A percentile compares a stretch with the other conserved stretches of the same genome.
These are phyloP conservation scores for Orbilia quercus DNA, from an alignment of 2,329 filamentous ascomycete genomes.

Conservation along the genomic window DNA sequence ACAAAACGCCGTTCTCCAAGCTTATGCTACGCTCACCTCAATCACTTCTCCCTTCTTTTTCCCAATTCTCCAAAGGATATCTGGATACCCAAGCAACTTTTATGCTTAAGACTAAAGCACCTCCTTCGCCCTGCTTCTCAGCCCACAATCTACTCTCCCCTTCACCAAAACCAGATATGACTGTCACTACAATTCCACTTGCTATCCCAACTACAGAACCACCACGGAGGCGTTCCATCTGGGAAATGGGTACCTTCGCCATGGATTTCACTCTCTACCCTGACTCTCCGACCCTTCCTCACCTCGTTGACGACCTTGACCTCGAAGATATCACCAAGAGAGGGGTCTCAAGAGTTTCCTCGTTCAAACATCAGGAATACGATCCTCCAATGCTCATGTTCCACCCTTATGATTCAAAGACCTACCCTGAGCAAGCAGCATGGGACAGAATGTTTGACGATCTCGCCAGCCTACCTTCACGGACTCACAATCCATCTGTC, in stretches of 20 bases:
- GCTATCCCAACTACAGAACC: conserved; percentile 21
- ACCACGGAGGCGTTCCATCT: conserved; percentile 33
- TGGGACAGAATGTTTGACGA: conserved; percentile 52
- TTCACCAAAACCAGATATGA: conserved; percentile 18
- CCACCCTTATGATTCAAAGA: conserved; percentile 35
- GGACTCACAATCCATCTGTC: conserved; percentile 24
- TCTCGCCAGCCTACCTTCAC: conserved; percentile 19
- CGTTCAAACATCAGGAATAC: conserved; percentile 47
- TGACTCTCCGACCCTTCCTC: conserved; percentile 36
- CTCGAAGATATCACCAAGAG: conserved; percentile 43
- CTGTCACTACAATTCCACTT: conserved; percentile 11
- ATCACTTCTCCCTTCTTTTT: background rate
- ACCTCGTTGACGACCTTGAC: conserved; percentile 31
- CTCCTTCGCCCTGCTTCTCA: conserved; percentile 13
- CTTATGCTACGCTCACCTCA: too few relatives aligned
- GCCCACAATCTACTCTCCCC: background rate
- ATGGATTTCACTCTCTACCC: conserved; percentile 39
- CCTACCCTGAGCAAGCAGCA: conserved; percentile 37
- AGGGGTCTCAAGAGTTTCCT: conserved; percentile 38
- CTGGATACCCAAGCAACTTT: background rate
- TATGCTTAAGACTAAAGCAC: conserved; percentile 36
- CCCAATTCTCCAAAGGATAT: background rate
- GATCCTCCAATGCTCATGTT: conserved; percentile 32
- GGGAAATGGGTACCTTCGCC: conserved; percentile 20
- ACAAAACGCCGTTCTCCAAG: too few relatives aligned